Base-by-base conservation (phyloP, 1,284 basidiomycete genomes). In the Uromyces viciae-fabae region DNA sequence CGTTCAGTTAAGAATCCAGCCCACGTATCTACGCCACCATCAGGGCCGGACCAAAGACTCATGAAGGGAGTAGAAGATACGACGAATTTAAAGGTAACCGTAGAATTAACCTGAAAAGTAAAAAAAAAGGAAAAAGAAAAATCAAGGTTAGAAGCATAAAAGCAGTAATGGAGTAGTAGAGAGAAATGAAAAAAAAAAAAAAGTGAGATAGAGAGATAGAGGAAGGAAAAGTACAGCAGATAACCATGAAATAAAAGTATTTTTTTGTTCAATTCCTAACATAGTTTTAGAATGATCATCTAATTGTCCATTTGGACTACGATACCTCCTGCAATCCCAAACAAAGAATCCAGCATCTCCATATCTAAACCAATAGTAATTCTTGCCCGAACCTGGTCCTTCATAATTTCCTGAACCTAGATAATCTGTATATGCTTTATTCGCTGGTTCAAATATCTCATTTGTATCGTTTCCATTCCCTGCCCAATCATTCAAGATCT, bases 61-160 rank as follows among this genome's bases (percentile, higher is more conserved):
- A 91, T 92, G 86, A 94, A 91, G 0, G 93, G 93, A 3, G 93
- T 91, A 11, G 91, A 92, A 15, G 90, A 89, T 31, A 92, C 89
- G 78, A 94, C 88, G 85, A 94, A 93, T 86, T 94, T 94, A 89
- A 92, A 94, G 0, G 91, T 90, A 3, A 90, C 88, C 0, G 93
- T 94, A 76, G 87, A 85, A 86, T 94, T 94, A 66, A 91, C 91
- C 89, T 90, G 68, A 4, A 46, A 52, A 62, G n/a, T 31, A 9
- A 4, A 64, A 33, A 9, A 54, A 60, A 31, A 75, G 46, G 81
- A 36, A 72, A 33, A 54, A 36, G 8, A 74, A 60, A 28, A n/a
- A n/a, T n/a, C n/a, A n/a, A n/a, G n/a, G n/a, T n/a, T n/a, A n/a
- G n/a, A n/a, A n/a, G n/a, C n/a, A n/a, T n/a, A n/a, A n/a, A n/a